Evolutionary conservation across 345 rosid genomes (phyloP).

Genomic region (Linum usitatissimum): DNA sequence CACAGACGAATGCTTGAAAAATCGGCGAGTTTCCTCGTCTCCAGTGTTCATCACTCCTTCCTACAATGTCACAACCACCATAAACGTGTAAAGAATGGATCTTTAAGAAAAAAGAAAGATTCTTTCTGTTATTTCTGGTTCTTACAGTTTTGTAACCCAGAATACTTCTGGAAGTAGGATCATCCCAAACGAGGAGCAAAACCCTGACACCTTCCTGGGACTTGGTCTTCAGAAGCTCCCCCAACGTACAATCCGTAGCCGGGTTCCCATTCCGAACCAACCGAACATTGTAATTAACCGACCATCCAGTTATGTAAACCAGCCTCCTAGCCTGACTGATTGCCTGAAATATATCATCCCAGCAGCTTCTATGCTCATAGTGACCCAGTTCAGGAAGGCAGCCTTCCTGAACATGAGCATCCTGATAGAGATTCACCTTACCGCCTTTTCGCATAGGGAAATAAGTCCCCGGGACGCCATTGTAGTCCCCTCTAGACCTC

Average conservation of each 20-base stretch:
- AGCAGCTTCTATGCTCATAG: background rate
- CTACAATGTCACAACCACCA: background rate
- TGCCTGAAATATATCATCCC: background rate
- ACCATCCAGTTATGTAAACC: conserved; percentile 5
- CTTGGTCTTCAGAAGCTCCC: conserved; percentile 4
- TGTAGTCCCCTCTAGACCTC: background rate
- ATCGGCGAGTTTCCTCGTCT: conserved; percentile 3
- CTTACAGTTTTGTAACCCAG: conserved; percentile 4
- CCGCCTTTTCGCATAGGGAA: conserved; percentile 6
- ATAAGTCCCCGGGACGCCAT: conserved; percentile 2
- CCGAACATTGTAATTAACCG: background rate
- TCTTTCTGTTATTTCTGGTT: background rate
- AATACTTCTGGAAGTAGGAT: conserved; percentile 4
- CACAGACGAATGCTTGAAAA: conserved; percentile 6
- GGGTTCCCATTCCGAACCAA: background rate
- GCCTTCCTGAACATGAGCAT: conserved; percentile 5
- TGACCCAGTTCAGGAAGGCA: conserved; percentile 1
- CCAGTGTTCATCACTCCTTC: conserved; percentile 2
- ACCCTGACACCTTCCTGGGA: conserved; percentile 8
- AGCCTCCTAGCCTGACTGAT: conserved; percentile 1
- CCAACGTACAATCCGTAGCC: background rate
- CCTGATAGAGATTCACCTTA: conserved; percentile 3
- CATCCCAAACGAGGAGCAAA: conserved; percentile 5
- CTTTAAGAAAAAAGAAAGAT: background rate
- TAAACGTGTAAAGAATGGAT: background rate